Conservation (phyloP, 306 rosid species). For the Delonix regia region DNA sequence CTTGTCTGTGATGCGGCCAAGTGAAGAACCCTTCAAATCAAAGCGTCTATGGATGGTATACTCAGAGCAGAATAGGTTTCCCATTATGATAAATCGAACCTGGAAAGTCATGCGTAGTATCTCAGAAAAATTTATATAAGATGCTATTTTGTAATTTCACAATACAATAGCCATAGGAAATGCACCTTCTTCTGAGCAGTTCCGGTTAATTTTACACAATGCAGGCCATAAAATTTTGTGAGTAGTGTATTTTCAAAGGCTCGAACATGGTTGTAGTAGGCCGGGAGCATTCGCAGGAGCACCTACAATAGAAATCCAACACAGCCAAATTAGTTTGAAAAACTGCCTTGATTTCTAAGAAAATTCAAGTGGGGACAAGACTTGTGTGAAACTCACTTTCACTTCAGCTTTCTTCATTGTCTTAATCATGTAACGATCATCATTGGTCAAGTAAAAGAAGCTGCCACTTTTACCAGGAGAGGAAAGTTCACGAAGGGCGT, state of each 20-base stretch:
- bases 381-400: conserved; percentile 62
- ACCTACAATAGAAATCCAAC: conserved; percentile 51
- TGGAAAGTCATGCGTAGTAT: conserved; percentile 20
- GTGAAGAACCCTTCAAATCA: conserved; percentile 90
- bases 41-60: conserved; percentile 75
- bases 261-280: conserved; percentile 83
- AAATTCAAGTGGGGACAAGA: conserved; percentile 12
- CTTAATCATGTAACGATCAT: conserved; percentile 95
- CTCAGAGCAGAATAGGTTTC: conserved; percentile 76
- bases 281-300: conserved; percentile 78
- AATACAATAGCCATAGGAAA: background rate
- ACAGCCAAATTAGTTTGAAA: background rate
- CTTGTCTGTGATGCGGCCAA: conserved; percentile 84
- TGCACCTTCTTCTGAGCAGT: conserved; percentile 84
- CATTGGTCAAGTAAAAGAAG: conserved; percentile 92
- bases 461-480: conserved; percentile 99
- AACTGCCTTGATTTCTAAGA: conserved; percentile 13
- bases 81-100: conserved; percentile 97
- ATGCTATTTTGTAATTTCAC: background rate
- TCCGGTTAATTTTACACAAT: conserved; percentile 83
- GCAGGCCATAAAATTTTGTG: conserved; percentile 88
- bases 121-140: background rate
- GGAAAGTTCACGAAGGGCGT: conserved; percentile 89
- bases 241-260: conserved; percentile 68
- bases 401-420: conserved; percentile 92